phyloP scores from a whole-genome alignment of 306 rosid genomes.

The Nissolia schottii region DNA sequence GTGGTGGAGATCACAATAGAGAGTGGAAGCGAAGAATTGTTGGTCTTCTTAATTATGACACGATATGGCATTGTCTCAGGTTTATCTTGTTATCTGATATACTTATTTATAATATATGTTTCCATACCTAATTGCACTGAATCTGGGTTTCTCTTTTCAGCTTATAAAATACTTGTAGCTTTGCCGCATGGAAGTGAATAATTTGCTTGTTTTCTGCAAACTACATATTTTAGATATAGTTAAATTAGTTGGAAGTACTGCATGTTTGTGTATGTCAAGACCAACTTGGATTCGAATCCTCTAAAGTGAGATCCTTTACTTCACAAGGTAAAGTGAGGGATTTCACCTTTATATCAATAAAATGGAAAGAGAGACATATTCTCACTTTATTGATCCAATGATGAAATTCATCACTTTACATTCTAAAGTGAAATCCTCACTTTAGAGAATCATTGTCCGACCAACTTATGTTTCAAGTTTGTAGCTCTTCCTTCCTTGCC shows the following conservation, averaged over 20 bases:
- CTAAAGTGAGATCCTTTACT: too few species aligned
- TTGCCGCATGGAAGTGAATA: background rate
- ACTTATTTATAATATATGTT: background rate
- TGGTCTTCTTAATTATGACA: slow-evolving; percentile 78
- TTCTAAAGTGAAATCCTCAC: too few species aligned
- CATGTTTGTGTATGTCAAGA: background rate
- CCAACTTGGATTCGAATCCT: background rate
- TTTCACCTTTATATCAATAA: too few species aligned
- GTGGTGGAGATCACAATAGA: slow-evolving; percentile 33
- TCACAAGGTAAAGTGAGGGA: too few species aligned
- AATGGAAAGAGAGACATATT: too few species aligned
- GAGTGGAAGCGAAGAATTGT: slow-evolving; percentile 63
- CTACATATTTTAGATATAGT: background rate
- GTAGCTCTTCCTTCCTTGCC: background rate
- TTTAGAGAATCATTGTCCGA: too few species aligned
- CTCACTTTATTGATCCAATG: too few species aligned
- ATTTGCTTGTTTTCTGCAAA: background rate
- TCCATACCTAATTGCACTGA: background rate
- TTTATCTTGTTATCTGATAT: slow-evolving; percentile 28
- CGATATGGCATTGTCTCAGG: slow-evolving; percentile 78
- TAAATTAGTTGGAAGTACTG: background rate
- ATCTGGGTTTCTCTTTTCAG: background rate
- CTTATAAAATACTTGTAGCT: background rate
- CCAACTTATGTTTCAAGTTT: background rate
- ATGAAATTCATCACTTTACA: too few species aligned